These are phyloP conservation scores for Calonectria hongkongensis DNA, from an alignment of 2,329 filamentous ascomycete genomes.

Conservation along the genomic window DNA sequence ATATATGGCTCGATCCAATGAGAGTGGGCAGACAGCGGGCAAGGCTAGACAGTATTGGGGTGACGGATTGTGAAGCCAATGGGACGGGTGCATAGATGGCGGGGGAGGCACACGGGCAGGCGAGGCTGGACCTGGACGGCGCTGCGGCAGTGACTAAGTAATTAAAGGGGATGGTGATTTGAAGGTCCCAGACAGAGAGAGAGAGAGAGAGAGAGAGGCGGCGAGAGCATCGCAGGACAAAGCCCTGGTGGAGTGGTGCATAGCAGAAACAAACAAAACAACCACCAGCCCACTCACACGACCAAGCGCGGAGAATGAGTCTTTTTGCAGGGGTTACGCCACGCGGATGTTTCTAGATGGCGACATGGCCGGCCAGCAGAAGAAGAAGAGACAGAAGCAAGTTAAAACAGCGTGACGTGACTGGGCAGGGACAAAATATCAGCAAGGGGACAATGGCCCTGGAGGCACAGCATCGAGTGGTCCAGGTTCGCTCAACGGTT, in stretches of 20 bases:
- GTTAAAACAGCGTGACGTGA: conserved; percentile 8
- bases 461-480: conserved; percentile 3
- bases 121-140: not conserved
- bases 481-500: conserved; percentile 45
- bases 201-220: not conserved
- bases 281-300: not conserved
- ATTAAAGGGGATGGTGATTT: not conserved
- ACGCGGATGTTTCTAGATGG: conserved; percentile 18
- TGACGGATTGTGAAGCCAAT: not conserved
- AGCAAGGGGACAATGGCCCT: conserved; percentile 8
- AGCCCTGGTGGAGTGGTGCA: not conserved
- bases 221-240: conserved; percentile 22
- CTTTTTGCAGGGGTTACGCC: not conserved
- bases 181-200: not conserved
- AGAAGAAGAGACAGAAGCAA: not conserved
- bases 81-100: not conserved
- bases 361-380: not conserved
- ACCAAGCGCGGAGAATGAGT: not conserved
- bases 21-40: not conserved
- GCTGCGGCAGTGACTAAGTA: conserved; percentile 12
- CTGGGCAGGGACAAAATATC: conserved; percentile 6
- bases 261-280: conserved; percentile 19
- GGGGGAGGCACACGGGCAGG: not conserved
- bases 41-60: not conserved
- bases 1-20: not conserved